Conservation (phyloP, 306 rosid species). For the Mimosa pudica region DNA sequence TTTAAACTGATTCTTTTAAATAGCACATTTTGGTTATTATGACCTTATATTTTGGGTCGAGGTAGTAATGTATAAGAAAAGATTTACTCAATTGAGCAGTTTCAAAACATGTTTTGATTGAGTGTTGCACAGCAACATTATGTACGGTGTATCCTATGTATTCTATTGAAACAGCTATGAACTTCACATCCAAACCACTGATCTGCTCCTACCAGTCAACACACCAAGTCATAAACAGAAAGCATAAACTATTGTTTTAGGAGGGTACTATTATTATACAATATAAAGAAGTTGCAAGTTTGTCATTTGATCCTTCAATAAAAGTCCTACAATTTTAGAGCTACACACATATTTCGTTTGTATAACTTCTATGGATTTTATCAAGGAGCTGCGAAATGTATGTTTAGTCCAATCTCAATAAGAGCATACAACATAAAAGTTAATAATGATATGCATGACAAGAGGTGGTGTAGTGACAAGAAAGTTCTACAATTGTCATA, state of each 20-base stretch:
- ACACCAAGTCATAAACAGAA: background rate
- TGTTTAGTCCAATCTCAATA: too few species aligned
- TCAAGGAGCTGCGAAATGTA: too few species aligned
- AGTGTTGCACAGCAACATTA: background rate
- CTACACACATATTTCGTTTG: background rate
- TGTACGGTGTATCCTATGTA: background rate
- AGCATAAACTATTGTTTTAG: background rate
- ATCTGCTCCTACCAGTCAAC: background rate
- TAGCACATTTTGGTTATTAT: too few species aligned
- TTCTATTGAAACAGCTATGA: background rate
- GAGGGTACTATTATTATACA: background rate
- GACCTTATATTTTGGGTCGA: too few species aligned
- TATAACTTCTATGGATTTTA: background rate
- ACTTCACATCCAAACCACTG: background rate
- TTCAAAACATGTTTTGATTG: too few species aligned
- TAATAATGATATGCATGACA: background rate
- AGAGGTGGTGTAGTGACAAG: background rate
- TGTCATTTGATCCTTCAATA: background rate
- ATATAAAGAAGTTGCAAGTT: background rate
- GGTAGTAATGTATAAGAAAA: too few species aligned
- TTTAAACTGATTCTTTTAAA: too few species aligned
- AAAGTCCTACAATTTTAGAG: background rate
- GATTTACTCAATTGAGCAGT: too few species aligned
- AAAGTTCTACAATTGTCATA: background rate
- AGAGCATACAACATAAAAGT: too few species aligned